Conservation (phyloP, 495 filamentous ascomycete genomes). For the Pseudomonodictys pantanalensis region DNA sequence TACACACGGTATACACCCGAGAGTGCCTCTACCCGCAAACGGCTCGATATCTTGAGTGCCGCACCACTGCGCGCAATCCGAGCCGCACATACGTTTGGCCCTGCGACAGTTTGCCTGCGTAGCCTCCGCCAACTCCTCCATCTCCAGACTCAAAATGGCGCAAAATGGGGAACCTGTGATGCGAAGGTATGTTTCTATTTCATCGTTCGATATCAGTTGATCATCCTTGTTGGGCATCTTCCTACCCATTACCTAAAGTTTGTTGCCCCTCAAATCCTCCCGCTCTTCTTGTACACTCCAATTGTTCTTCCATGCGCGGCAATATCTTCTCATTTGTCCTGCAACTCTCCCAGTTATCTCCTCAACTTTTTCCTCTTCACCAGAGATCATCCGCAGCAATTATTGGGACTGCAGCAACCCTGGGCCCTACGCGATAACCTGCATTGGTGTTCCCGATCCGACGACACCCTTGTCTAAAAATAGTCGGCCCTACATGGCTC, state of each 20-base stretch:
- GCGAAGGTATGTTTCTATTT: constrained; percentile 37
- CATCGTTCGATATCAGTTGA: constrained; percentile 13
- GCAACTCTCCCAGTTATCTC: not conserved
- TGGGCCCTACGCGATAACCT: constrained; percentile 30
- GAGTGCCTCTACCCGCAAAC: no score
- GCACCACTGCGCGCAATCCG: no score
- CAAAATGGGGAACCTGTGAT: constrained; percentile 42
- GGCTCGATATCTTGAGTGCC: no score
- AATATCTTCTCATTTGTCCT: constrained; percentile 2
- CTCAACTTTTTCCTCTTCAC: not conserved
- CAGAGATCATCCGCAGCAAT: constrained; percentile 1
- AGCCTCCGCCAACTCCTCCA: not conserved
- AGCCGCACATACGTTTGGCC: no score
- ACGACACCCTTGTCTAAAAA: constrained; percentile 29
- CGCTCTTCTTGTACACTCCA: not conserved
- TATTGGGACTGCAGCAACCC: constrained; percentile 17
- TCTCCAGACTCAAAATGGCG: constrained; percentile 35
- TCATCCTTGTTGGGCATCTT: not conserved
- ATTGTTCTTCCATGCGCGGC: not conserved
- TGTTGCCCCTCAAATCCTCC: not conserved
- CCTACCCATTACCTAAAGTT: not conserved
- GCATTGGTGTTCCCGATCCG: constrained; percentile 37
- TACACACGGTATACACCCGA: no score
- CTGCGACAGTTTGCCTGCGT: not conserved
- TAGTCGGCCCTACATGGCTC: constrained; percentile 26